A percentile compares a stretch with the other conserved stretches of the same genome.
phyloP scores from a whole-genome alignment of 2,329 filamentous ascomycete species.

The Beauveria brongniartii region DNA sequence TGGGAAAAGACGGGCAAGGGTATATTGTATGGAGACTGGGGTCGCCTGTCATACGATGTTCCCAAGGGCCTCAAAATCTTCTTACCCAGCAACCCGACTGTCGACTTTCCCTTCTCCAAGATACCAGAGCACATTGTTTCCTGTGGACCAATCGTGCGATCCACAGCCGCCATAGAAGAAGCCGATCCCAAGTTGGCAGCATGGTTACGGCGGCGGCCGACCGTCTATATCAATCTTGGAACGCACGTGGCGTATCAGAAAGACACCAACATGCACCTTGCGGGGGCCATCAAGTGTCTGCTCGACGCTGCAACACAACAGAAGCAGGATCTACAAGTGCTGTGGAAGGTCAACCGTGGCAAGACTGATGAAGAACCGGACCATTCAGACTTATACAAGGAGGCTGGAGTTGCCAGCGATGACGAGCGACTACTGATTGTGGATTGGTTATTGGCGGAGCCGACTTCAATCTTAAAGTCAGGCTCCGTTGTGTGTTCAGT shows the following conservation, averaged over 20 bases:
- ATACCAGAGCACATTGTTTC: slow-evolving; percentile 21
- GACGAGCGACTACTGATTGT: slow-evolving; percentile 15
- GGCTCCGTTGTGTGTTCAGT: slow-evolving; percentile 27
- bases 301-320: background rate
- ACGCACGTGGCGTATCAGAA: slow-evolving; percentile 25
- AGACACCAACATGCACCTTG: slow-evolving; percentile 19
- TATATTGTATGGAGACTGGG: background rate
- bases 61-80: background rate
- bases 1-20: background rate
- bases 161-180: slow-evolving; percentile 25
- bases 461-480: slow-evolving; percentile 25
- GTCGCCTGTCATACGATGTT: background rate
- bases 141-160: slow-evolving; percentile 38
- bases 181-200: slow-evolving; percentile 32
- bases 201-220: slow-evolving; percentile 35
- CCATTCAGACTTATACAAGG: slow-evolving; percentile 12
- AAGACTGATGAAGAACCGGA: slow-evolving; percentile 8
- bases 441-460: slow-evolving; percentile 25
- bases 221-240: slow-evolving; percentile 40
- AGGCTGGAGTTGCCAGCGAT: slow-evolving; percentile 11
- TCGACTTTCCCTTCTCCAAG: slow-evolving; percentile 27
- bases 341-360: slow-evolving; percentile 23
- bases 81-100: slow-evolving; percentile 13
- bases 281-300: slow-evolving; percentile 14
- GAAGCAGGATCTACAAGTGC: slow-evolving; percentile 10